Base-by-base conservation (phyloP, 228 moss, liverwort and hornwort species). In the Sphagnum fallax region DNA sequence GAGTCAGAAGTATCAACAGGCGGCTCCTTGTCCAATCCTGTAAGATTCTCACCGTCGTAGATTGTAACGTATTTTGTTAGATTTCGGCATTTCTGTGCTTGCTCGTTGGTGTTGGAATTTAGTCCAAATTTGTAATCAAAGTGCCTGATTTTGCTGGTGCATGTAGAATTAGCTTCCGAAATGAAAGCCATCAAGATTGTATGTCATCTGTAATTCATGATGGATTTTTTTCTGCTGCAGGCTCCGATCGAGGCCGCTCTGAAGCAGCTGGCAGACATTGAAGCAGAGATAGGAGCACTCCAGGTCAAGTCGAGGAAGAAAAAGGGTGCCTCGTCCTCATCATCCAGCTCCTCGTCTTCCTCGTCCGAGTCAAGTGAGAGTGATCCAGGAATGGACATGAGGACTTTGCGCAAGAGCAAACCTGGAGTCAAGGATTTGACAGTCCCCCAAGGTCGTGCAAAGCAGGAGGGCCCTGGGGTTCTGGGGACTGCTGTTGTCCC, bases 341-440 rank as follows among this genome's bases (percentile, higher is more conserved):
- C 85, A 10, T 75, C 78, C 52, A 72, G 72, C 0, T 84, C 81
- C 0, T 70, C 68, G 5, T 79, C 78, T 5, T 78, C 80, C 4
- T 81, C 81, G 4, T 85, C 86, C 51, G 78, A 82, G 60, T 77
- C 86, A 4, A 72, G 77, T 53, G 82, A 78, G 8, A 78, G 75
- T 55, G 80, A 78, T 15, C 52, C 48, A 18, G 78, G 86, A 0
- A 71, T 82, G 71, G 77, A 82, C 4, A 82, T 86, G 79, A 77
- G 82, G 69, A 69, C 71, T 5, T 0, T 82, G 48, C 82, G 82
- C 0, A 71, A 73, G 63, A 60, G 16, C 55, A 86, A 63, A 69
- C 70, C 66, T 15, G 14, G 32, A 6, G 47, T 6, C 57, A 77
- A 79, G 74, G 62, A 65, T 0, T 52, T 11, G 7, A 8, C 9